Conservation (phyloP, 1,284 basidiomycete genomes). For the Takashimella tepidaria region DNA sequence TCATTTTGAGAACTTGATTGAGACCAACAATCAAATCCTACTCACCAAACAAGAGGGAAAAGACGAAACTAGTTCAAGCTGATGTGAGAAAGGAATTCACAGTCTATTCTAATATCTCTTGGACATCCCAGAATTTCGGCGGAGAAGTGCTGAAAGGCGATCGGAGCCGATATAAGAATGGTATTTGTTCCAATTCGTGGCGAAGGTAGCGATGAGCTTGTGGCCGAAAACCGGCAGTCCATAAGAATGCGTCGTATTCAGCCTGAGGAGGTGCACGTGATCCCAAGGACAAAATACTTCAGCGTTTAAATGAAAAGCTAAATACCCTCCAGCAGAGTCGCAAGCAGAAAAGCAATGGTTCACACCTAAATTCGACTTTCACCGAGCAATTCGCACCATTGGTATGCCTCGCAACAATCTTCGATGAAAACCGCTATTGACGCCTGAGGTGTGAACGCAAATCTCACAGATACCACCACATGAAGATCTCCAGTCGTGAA, state of each 20-base stretch:
- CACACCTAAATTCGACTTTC: conserved; percentile 10
- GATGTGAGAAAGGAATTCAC: conserved; percentile 8
- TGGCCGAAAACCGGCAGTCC: not conserved
- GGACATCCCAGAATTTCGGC: not conserved
- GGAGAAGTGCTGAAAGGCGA: not conserved
- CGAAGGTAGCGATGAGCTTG: not conserved
- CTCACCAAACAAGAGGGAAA: conserved; percentile 29
- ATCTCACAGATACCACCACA: conserved; percentile 31
- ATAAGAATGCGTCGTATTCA: not conserved
- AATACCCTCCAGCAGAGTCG: conserved; percentile 10
- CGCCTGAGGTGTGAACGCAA: conserved; percentile 28
- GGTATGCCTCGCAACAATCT: conserved; percentile 20
- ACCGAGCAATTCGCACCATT: conserved; percentile 17
- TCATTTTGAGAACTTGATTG: not conserved
- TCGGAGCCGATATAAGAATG: not conserved
- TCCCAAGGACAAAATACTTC: not conserved
- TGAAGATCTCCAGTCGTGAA: conserved; percentile 22
- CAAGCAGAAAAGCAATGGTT: conserved; percentile 24
- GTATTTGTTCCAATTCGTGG: not conserved
- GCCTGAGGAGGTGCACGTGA: not conserved
- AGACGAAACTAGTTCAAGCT: conserved; percentile 4
- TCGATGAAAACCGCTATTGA: conserved; percentile 18
- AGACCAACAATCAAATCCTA: conserved; percentile 15
- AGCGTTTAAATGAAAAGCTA: not conserved
- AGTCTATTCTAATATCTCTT: not conserved